Base-by-base conservation (phyloP, 805 yeast genomes). In the Metschnikowia sp. region DNA sequence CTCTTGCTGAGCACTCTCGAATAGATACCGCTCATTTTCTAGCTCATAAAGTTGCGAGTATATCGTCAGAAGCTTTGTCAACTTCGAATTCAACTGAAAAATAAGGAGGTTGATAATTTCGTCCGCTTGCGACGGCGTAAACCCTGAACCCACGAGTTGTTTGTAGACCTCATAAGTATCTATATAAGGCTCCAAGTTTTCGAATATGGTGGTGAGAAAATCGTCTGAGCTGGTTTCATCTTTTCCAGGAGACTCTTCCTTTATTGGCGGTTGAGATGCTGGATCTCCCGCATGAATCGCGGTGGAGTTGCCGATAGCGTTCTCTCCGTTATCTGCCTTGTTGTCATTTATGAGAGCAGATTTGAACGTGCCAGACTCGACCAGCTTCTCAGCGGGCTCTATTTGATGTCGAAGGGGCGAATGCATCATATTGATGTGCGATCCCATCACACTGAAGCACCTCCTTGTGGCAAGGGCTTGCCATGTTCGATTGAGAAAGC, bases 1-100 rank as follows among this genome's bases (percentile, higher is more conserved):
- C 63, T 92, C 98, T 45, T 91, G 84, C 51, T 88, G 88, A 0
- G 97, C 96, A 31, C 97, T 95, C 61, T 90, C 92, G 63, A 89
- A 91, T 11, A 94, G 68, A 61, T 92, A 94, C 19, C 81, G 78
- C 58, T 92, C 97, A 58, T 91, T 92, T 53, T 91, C 96, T 12
- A 89, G 68, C 55, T 89, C 96, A 51, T 82, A 81, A 28, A 67
- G 66, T 19, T 79, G 82, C 4, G 78, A 67, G 61, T 77, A 80
- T 48, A 70, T 72, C 4, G 67, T 62, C 40, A 75, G 71, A 32
- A 83, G 66, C 61, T 70, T 72, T 26, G 68, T 54, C 39, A 73
- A 60, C 51, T 73, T 72, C n/a, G 64, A 46, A 50, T 73, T 72
- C 53, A 73, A 61, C 53, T 72, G 77, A 56, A 70, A 54, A 56